phyloP scores from a whole-genome alignment of 495 filamentous ascomycete genomes.

The Hypoxylon trugodes region DNA sequence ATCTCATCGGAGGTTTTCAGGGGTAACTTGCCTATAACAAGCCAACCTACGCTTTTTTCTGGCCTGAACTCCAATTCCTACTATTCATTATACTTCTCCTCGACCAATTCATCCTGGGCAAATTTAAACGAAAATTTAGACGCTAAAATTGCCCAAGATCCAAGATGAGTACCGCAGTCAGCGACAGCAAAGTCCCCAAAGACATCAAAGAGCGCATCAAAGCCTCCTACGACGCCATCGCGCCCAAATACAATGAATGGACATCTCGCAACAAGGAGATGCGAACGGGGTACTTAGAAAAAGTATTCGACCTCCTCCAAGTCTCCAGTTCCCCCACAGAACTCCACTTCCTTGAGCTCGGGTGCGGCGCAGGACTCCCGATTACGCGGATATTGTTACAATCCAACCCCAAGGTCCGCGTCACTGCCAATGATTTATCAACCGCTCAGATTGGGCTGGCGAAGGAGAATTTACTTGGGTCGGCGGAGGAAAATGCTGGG shows the following conservation, averaged over 20 bases:
- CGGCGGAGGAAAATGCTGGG: background rate
- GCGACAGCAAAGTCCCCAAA: constrained; percentile 3
- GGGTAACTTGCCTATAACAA: too few species aligned
- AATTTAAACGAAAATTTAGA: too few species aligned
- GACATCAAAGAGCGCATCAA: constrained; percentile 46
- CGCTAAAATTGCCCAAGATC: background rate
- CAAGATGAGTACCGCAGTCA: background rate
- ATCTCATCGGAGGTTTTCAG: too few species aligned
- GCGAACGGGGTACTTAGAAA: constrained; percentile 36
- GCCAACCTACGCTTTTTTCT: too few species aligned
- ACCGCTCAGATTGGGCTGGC: constrained; percentile 40
- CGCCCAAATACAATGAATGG: constrained; percentile 44
- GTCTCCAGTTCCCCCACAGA: background rate
- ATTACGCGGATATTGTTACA: constrained; percentile 40
- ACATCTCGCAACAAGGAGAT: constrained; percentile 25
- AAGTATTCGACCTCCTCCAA: constrained; percentile 34
- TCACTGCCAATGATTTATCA: constrained; percentile 49
- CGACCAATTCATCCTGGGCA: too few species aligned
- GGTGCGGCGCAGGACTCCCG: constrained; percentile 48
- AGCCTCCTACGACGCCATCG: constrained; percentile 48
- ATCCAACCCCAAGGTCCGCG: constrained; percentile 2
- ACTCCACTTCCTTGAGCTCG: constrained; percentile 45
- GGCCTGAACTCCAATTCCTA: too few species aligned
- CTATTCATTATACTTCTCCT: too few species aligned
- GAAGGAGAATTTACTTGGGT: constrained; percentile 16